Conservation (phyloP, 1,284 basidiomycete genomes). For the Schizophyllum amplum region DNA sequence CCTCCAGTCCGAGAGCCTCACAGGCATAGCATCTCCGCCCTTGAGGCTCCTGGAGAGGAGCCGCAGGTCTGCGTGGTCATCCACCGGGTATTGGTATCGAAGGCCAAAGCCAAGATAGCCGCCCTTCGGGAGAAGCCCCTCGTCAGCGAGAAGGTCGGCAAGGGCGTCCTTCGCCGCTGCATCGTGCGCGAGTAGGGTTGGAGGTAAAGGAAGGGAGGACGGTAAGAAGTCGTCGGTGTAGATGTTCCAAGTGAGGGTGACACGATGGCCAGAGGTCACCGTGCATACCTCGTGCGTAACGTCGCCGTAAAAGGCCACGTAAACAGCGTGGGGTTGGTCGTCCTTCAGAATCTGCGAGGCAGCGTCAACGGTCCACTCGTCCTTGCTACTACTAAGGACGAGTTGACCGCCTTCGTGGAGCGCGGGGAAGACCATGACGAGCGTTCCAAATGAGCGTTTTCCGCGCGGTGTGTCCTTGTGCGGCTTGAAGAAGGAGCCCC, state of each 20-base stretch:
- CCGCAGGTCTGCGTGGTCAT: neutral
- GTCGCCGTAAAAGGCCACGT: slow-evolving; percentile 29
- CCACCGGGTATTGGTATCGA: slow-evolving; percentile 21
- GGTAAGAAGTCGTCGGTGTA: slow-evolving; percentile 13
- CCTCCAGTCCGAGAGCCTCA: neutral
- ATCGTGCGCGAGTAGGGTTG: neutral
- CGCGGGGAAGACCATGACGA: neutral
- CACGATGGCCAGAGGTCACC: slow-evolving; percentile 28
- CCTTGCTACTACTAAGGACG: slow-evolving; percentile 20
- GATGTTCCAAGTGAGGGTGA: slow-evolving; percentile 35
- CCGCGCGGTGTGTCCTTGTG: slow-evolving; percentile 5
- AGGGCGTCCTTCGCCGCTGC: slow-evolving; percentile 7
- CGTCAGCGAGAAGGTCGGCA: slow-evolving; percentile 14
- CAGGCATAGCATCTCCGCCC: slow-evolving; percentile 3
- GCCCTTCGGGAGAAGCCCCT: slow-evolving; percentile 19
- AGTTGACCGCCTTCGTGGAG: neutral
- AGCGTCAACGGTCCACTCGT: slow-evolving; percentile 22
- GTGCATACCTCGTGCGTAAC: slow-evolving; percentile 33
- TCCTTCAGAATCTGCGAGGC: slow-evolving; percentile 5
- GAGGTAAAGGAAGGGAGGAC: neutral
- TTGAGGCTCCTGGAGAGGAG: slow-evolving; percentile 2
- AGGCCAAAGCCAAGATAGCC: slow-evolving; percentile 27
- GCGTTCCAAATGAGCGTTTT: neutral
- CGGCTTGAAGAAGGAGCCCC: slow-evolving; percentile 5
- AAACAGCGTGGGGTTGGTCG: slow-evolving; percentile 14